These are phyloP conservation scores for Golubevia pallescens DNA, from an alignment of 1,284 basidiomycete species.

Conservation along the genomic window DNA sequence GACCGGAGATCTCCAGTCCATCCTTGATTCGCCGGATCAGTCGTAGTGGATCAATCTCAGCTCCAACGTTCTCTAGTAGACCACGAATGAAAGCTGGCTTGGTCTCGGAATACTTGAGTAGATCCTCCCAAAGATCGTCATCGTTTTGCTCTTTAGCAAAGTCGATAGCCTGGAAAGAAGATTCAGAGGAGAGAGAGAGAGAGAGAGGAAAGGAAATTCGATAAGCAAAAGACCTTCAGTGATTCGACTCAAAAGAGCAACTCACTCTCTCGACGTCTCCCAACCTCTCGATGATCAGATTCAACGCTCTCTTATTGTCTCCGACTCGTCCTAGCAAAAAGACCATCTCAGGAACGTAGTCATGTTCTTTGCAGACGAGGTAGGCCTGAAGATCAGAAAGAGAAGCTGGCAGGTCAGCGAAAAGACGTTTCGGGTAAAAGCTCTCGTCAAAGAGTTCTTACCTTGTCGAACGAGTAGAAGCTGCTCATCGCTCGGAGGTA, in stretches of 20 bases:
- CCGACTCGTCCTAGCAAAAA: constrained; percentile 97
- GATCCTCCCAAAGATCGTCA: constrained; percentile 96
- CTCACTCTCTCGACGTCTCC: constrained; percentile 85
- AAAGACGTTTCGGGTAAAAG: constrained; percentile 1
- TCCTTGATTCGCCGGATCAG: constrained; percentile 93
- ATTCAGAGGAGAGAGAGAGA: neutral
- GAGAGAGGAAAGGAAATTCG: neutral
- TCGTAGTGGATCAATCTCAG: constrained; percentile 92
- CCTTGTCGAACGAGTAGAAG: constrained; percentile 87
- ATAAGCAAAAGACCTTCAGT: too few relatives aligned
- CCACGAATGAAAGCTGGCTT: constrained; percentile 93
- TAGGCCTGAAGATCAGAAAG: constrained; percentile 73
- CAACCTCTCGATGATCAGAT: constrained; percentile 91
- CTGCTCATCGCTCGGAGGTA: constrained; percentile 85
- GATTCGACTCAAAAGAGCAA: constrained; percentile 10
- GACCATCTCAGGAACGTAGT: constrained; percentile 94
- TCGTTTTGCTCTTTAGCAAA: constrained; percentile 98
- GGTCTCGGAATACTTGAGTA: constrained; percentile 91
- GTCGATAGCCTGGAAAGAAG: constrained; percentile 78
- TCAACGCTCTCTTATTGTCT: constrained; percentile 91
- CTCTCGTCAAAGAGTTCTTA: constrained; percentile 66
- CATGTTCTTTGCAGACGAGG: constrained; percentile 79
- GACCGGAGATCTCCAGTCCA: constrained; percentile 90
- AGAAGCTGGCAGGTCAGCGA: neutral
- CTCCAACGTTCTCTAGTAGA: constrained; percentile 87